phyloP scores from a whole-genome alignment of 768 basidiomycete species.

The Hysterangium stoloniferum region DNA sequence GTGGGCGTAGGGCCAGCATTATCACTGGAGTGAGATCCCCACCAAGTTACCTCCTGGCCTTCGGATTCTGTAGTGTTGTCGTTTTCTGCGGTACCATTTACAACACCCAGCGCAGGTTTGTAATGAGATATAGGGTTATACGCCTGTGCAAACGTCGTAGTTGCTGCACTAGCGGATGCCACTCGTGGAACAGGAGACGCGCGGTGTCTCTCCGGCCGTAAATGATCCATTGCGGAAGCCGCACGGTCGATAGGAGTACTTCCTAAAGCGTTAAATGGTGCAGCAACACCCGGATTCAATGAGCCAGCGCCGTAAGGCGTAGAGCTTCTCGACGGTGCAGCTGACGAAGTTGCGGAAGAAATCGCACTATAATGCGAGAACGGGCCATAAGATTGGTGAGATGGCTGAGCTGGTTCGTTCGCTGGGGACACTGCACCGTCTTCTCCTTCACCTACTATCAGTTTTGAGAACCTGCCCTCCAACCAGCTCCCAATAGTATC shows the following conservation, averaged over 20 bases:
- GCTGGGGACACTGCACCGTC: conserved; percentile 20
- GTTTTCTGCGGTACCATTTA: conserved; percentile 1
- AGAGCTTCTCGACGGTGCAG: conserved; percentile 69
- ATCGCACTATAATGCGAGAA: conserved; percentile 93
- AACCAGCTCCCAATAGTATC: conserved; percentile 90
- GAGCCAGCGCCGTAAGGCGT: conserved; percentile 30
- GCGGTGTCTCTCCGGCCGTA: conserved; percentile 38
- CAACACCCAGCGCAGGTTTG: conserved; percentile 25
- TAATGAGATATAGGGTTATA: conserved; percentile 1
- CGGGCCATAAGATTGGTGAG: conserved; percentile 54
- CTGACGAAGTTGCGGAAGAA: conserved; percentile 69
- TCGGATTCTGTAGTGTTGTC: conserved; percentile 14
- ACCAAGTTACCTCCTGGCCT: conserved; percentile 48
- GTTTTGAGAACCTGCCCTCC: conserved; percentile 85
- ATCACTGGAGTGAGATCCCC: conserved; percentile 40
- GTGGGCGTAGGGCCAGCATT: conserved; percentile 53
- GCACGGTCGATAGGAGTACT: conserved; percentile 57
- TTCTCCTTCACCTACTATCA: conserved; percentile 90
- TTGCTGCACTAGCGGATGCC: conserved; percentile 43
- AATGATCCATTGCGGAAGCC: conserved; percentile 71
- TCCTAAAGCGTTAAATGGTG: conserved; percentile 44
- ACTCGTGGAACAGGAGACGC: conserved; percentile 42
- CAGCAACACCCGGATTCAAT: conserved; percentile 47
- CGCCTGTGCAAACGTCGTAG: conserved; percentile 42
- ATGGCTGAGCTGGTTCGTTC: conserved; percentile 18